Conservation (phyloP, 371 early-diverging fungal genomes). For the Saksenaea oblongispora region DNA sequence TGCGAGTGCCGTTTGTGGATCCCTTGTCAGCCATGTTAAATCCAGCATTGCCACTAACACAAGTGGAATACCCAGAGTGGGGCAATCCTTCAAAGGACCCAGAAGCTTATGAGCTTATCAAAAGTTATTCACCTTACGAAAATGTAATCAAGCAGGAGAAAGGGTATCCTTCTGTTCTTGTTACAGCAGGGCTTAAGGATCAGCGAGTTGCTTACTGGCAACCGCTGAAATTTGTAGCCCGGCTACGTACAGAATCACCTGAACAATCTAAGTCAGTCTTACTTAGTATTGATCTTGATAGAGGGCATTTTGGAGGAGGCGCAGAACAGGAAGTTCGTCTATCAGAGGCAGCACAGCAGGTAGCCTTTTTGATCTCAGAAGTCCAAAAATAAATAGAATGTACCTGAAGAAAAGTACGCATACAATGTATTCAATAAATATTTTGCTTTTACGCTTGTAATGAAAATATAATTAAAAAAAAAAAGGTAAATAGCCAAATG, state of each 20-base stretch:
- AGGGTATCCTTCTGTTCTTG: conserved; percentile 63
- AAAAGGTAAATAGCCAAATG: background rate
- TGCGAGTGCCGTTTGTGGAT: conserved; percentile 88
- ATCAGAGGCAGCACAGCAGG: conserved; percentile 50
- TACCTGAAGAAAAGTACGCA: background rate
- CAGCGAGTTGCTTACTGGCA: conserved; percentile 80
- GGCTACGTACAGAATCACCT: conserved; percentile 33
- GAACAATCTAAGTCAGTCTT: conserved; percentile 9
- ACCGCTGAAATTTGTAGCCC: conserved; percentile 74
- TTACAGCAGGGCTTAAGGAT: conserved; percentile 79
- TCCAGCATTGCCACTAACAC: conserved; percentile 72
- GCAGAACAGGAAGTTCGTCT: conserved; percentile 48
- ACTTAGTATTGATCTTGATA: conserved; percentile 47
- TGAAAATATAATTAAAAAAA: too few species aligned
- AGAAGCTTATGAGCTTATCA: conserved; percentile 60
- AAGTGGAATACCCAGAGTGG: conserved; percentile 85
- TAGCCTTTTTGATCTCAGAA: conserved; percentile 51
- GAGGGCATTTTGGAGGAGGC: conserved; percentile 56
- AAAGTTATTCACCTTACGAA: conserved; percentile 80
- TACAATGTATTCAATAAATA: too few species aligned
- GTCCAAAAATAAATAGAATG: conserved; percentile 31
- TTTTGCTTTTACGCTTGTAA: too few species aligned
- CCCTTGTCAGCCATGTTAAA: conserved; percentile 82
- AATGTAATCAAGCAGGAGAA: conserved; percentile 43
- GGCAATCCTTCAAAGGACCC: conserved; percentile 69